Evolutionary conservation across 129 eudicot genomes (phyloP), one percentile per base, ranked within the genome.

Genomic region (Erigeron canadensis): DNA sequence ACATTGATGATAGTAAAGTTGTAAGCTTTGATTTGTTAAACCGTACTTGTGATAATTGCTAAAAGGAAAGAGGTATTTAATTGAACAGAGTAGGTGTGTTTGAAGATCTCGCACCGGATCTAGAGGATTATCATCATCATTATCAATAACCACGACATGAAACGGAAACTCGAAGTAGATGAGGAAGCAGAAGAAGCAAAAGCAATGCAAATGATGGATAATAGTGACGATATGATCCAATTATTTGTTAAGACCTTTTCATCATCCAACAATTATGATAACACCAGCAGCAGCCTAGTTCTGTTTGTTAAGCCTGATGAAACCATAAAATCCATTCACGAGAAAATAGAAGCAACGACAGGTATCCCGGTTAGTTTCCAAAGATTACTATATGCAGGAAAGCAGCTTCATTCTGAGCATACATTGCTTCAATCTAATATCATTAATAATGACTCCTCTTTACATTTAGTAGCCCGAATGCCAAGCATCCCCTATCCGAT

Each of bases 381-480:
- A 11, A n/a, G 96, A 6, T 15, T 91, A 2, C 71, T 91, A 11
- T 91, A 88, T 60, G 50, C 80, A 2, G 90, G 96, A 4, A 91
- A 79, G 76, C 97, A 88, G 84, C 82, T 91, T 8, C 86, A 84
- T 63, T 83, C 78, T 77, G 91, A 91, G 17, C 83, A 85, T 8
- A 63, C 87, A 0, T 37, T 91, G 46, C 63, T 53, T 0, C 85
- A 84, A 7, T 88, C 85, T 34, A 8, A 28, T 2, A 65, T 91
- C n/a, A 65, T 81, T 22, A 83, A 28, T 28, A 28, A 81, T 6
- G 89, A 88, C 22, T 80, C 87, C 1, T 65, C 59, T 0, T 41
- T 91, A 16, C 83, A 86, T 16, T 17, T 91, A 34, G 87, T 85
- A 0, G 93, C 85, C 5, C 67, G 85, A 0, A 79, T 91, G 91